A percentile compares a stretch with the other conserved stretches of the same genome.
These are phyloP conservation scores for Ambrosia trifida DNA, from an alignment of 129 eudicot genomes.

Conservation along the genomic window DNA sequence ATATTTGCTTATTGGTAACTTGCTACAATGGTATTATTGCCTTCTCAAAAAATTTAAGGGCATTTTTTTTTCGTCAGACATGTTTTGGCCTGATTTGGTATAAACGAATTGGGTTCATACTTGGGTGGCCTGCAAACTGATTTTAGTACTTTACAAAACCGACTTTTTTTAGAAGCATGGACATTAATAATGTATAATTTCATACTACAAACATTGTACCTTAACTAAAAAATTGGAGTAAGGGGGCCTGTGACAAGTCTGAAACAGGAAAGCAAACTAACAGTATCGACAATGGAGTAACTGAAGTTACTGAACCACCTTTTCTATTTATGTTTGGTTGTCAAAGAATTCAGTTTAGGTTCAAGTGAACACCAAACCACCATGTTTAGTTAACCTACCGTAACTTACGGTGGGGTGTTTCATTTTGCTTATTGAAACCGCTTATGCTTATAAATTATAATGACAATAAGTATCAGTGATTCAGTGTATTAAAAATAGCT, in stretches of 20 bases:
- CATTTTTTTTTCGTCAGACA: neutral
- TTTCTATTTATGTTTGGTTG: neutral
- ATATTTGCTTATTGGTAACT: neutral
- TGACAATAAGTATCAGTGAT: too few relatives aligned
- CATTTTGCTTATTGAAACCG: neutral
- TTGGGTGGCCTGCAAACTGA: neutral
- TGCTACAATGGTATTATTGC: neutral
- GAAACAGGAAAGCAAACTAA: neutral
- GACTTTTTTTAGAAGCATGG: neutral
- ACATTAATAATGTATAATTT: neutral
- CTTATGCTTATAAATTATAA: neutral
- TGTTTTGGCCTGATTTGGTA: slow-evolving; percentile 1
- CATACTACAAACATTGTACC: neutral
- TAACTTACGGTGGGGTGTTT: neutral
- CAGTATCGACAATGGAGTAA: neutral
- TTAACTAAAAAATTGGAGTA: too few relatives aligned
- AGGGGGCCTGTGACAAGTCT: too few relatives aligned
- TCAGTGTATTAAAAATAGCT: neutral
- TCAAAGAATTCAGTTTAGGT: neutral
- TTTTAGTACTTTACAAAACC: neutral
- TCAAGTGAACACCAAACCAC: neutral
- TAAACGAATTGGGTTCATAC: neutral
- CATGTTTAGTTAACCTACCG: neutral
- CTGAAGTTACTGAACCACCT: neutral
- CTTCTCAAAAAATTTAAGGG: neutral